Percentiles rank a stretch among this genome's conserved stretches.
Conservation (phyloP, 805 yeast species). For the Metschnikowia reukaufii region DNA sequence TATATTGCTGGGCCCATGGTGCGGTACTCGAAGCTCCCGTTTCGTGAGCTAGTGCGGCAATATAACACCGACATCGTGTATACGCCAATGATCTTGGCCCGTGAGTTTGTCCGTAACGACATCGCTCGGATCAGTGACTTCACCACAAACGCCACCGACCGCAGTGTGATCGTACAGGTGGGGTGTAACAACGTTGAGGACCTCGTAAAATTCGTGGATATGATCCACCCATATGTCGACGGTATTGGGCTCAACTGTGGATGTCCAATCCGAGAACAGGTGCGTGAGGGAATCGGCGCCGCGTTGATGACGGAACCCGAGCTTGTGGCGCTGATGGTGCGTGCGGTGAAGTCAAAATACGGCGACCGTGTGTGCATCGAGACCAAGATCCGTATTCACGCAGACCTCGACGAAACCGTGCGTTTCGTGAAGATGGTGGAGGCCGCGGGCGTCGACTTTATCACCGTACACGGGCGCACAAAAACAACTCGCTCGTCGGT, state of each 20-base stretch:
- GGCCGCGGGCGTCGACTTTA: constrained; percentile 86
- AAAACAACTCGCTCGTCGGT: constrained; percentile 79
- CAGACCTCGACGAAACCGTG: constrained; percentile 69
- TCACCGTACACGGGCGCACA: constrained; percentile 93
- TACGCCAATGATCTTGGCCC: constrained; percentile 93
- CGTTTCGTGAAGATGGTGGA: constrained; percentile 73
- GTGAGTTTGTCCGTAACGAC: constrained; percentile 87
- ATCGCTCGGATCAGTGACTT: constrained; percentile 84
- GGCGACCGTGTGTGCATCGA: constrained; percentile 77
- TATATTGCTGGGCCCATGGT: constrained; percentile 88
- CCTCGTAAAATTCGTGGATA: constrained; percentile 74
- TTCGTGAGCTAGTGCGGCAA: constrained; percentile 71
- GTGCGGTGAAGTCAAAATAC: constrained; percentile 72
- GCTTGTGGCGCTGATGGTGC: constrained; percentile 78
- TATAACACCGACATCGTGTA: constrained; percentile 81
- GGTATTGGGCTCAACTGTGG: constrained; percentile 97
- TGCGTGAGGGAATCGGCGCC: constrained; percentile 95
- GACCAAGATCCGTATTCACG: constrained; percentile 88
- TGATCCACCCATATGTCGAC: constrained; percentile 89
- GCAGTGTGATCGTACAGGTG: constrained; percentile 81
- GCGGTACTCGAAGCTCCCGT: constrained; percentile 90
- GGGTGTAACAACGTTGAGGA: constrained; percentile 87
- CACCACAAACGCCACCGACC: constrained; percentile 69
- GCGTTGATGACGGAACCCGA: constrained; percentile 87
- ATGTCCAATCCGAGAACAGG: constrained; percentile 94